phyloP scores from a whole-genome alignment of 331 rosid species.

The Erythrophleum ivorense region DNA sequence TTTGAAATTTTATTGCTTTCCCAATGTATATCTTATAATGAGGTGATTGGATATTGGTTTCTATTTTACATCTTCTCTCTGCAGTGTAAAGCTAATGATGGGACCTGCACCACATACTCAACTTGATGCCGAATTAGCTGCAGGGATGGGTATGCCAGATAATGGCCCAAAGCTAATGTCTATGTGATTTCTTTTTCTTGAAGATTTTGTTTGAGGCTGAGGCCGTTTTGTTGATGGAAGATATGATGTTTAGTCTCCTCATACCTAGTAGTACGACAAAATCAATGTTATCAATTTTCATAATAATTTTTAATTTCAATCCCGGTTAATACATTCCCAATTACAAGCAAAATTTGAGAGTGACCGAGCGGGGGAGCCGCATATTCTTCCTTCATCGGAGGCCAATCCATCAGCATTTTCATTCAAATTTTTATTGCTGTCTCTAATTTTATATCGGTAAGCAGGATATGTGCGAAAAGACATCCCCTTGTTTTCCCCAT shows the following conservation, averaged over 20 bases:
- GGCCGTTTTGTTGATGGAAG: neutral
- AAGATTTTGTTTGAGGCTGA: neutral
- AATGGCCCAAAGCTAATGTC: constrained; percentile 94
- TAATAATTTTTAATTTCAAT: neutral
- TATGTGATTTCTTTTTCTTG: constrained; percentile 41
- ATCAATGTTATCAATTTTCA: neutral
- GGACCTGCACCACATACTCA: constrained; percentile 93
- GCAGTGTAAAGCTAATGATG: constrained; percentile 73
- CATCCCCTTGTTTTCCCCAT: too few species aligned
- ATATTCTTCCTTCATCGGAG: neutral
- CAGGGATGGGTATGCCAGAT: constrained; percentile 98
- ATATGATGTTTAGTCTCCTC: neutral
- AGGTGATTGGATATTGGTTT: constrained; percentile 12
- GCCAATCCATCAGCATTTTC: neutral
- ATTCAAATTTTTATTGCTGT: too few species aligned
- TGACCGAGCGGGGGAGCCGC: neutral
- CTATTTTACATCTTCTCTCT: constrained; percentile 31
- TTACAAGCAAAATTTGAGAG: neutral
- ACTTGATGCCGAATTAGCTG: constrained; percentile 92
- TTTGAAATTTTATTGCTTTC: neutral
- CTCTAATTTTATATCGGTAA: too few species aligned
- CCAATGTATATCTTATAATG: neutral
- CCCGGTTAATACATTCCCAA: neutral
- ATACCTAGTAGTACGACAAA: neutral
- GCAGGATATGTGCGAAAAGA: too few species aligned